Conservation (phyloP, 1,139 yeast species). For the Geotrichum reessii region DNA sequence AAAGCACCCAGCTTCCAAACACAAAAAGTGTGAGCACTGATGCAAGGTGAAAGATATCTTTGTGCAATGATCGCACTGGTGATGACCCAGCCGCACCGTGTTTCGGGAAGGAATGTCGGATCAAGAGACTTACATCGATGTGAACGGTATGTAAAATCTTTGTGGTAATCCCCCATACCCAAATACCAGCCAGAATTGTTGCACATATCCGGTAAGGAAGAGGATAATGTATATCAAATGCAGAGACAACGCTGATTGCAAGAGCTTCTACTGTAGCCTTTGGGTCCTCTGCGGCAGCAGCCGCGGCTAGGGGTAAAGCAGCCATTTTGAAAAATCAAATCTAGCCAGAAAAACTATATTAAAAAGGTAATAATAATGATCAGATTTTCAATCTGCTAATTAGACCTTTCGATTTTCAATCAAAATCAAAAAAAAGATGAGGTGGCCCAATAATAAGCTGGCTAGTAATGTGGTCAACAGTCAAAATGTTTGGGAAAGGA, state of each 20-base stretch:
- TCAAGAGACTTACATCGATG: conserved; percentile 41
- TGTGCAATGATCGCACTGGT: conserved; percentile 21
- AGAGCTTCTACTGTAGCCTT: background rate
- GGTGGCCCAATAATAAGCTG: background rate
- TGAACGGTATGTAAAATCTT: conserved; percentile 35
- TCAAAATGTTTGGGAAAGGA: background rate
- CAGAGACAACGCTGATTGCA: conserved; percentile 1
- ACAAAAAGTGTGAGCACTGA: conserved; percentile 22
- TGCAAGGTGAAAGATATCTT: conserved; percentile 28
- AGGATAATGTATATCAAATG: conserved; percentile 41
- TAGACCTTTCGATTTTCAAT: background rate
- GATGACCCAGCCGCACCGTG: conserved; percentile 1
- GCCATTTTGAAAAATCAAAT: background rate
- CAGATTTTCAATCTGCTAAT: background rate
- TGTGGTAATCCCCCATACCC: conserved; percentile 48
- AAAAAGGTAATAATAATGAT: background rate
- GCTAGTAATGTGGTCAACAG: background rate
- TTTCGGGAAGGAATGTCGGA: conserved; percentile 30
- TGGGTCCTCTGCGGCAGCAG: background rate
- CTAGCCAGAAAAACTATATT: background rate
- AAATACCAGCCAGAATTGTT: conserved; percentile 43
- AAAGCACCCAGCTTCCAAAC: conserved; percentile 14
- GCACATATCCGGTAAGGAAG: conserved; percentile 46
- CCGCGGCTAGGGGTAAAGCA: background rate
- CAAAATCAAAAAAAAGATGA: background rate